These are phyloP conservation scores for Microstegium vimineum DNA, from an alignment of 176 grass and related monocot species.

Conservation along the genomic window DNA sequence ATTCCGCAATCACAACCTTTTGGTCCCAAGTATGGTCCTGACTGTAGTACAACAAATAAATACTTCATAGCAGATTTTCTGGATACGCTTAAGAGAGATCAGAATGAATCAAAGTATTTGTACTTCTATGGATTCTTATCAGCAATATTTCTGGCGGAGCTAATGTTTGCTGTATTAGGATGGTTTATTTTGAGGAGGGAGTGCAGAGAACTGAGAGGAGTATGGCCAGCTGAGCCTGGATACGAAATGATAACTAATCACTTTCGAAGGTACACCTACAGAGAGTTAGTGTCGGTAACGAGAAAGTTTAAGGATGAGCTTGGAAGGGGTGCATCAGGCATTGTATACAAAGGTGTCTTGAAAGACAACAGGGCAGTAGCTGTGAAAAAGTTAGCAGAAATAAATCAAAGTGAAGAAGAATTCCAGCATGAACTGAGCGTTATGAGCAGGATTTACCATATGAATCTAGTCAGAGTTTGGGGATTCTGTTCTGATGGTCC, in stretches of 20 bases:
- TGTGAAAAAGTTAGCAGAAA: conserved; percentile 12
- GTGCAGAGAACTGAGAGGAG: neutral
- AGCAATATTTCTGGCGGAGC: conserved; percentile 27
- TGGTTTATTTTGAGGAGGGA: conserved; percentile 38
- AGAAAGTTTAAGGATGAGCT: conserved; percentile 23
- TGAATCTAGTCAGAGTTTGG: conserved; percentile 26
- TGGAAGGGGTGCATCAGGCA: conserved; percentile 25
- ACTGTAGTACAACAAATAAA: neutral
- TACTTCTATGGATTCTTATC: conserved; percentile 42
- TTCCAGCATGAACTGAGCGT: conserved; percentile 24
- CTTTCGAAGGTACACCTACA: conserved; percentile 34
- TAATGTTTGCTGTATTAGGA: conserved; percentile 20
- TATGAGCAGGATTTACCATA: conserved; percentile 20
- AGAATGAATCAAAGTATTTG: neutral
- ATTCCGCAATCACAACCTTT: conserved; percentile 23
- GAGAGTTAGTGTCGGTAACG: conserved; percentile 8
- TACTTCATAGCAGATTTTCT: conserved; percentile 1
- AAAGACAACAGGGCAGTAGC: conserved; percentile 20
- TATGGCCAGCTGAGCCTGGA: conserved; percentile 33
- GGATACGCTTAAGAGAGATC: neutral
- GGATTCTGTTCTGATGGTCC: conserved; percentile 27
- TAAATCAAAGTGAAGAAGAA: conserved; percentile 17
- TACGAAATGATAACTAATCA: conserved; percentile 33
- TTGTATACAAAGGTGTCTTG: conserved; percentile 24
- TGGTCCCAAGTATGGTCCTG: conserved; percentile 13